Evolutionary conservation across 371 early-diverging fungal species (phyloP), one percentile per base, ranked within the genome.

Genomic region (Circinella minor): DNA sequence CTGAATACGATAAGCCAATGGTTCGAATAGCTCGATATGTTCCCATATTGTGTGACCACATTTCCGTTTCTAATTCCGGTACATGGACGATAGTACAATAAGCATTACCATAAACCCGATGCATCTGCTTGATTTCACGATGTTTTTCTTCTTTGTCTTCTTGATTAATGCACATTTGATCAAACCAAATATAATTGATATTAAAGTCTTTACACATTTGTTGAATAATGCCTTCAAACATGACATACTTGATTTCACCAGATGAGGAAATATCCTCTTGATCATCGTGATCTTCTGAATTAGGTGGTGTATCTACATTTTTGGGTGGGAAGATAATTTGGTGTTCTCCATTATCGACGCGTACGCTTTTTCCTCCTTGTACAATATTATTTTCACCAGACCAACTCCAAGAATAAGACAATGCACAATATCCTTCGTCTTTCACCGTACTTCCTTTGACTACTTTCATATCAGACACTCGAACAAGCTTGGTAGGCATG

Each of bases 151-250:
- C 57, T 7, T 27, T 18, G 34, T 34, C 14, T 5, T 11, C 20
- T 57, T 57, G 57, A 27, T 57, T 27, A n/a, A 57, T 57, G 27
- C 57, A 57, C 57, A 18, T 27, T 57, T 57, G 57, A 34, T 57
- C 57, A 27, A 17, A 57, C 57, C 57, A 57, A n/a, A 57, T 57
- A 34, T 95, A 98, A 1, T 98, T 57, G 18, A 57, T 57, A 27
- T 57, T 57, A 34, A 57, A 57, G n/a, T 57, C 57, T 14, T 57
- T 57, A 27, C 57, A 18, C 4, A 57, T 18, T 34, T 57, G 57
- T 34, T 57, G 57, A 27, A 57, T 57, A 57, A 57, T 57, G 20
- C 10, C 57, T 57, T 57, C 57, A 57, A 57, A 57, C 6, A 10
- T 34, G 57, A 57, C 57, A 7, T 27, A 14, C 27, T 57, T 57